Conservation (phyloP, 176 grass and related monocot species). For the Cenchrus fungigraminus region DNA sequence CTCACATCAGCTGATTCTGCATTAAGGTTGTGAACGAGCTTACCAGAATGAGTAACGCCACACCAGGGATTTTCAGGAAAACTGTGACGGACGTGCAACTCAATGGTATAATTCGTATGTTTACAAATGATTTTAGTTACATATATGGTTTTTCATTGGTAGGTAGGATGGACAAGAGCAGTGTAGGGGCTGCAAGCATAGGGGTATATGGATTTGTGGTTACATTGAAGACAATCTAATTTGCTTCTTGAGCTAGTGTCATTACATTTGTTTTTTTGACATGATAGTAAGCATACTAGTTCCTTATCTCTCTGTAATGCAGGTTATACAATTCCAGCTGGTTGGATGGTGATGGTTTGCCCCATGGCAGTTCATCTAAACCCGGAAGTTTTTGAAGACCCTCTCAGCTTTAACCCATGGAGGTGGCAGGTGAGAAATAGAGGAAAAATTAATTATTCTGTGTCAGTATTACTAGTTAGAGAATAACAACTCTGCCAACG, state of each 20-base stretch:
- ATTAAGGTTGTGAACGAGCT: background rate
- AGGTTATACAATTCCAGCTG: constrained; percentile 24
- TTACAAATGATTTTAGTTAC: too few relatives aligned
- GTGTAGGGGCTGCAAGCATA: too few relatives aligned
- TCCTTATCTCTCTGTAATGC: background rate
- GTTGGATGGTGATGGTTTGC: constrained; percentile 4
- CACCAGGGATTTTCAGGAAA: background rate
- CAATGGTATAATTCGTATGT: background rate
- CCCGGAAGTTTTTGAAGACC: constrained; percentile 27
- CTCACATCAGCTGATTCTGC: too few relatives aligned
- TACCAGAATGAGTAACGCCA: background rate
- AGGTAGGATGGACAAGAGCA: too few relatives aligned
- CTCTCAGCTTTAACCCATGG: constrained; percentile 31
- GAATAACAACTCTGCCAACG: too few relatives aligned
- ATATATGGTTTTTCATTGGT: too few relatives aligned
- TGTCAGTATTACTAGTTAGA: too few relatives aligned
- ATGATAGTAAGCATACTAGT: too few relatives aligned
- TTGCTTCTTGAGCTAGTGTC: background rate
- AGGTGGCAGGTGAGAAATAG: constrained; percentile 19
- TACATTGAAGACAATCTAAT: too few relatives aligned
- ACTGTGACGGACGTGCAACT: background rate
- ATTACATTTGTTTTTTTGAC: background rate
- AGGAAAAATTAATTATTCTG: too few relatives aligned
- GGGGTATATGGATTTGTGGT: too few relatives aligned
- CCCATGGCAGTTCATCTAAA: constrained; percentile 34